phyloP scores from a whole-genome alignment of 495 filamentous ascomycete species.

The Talaromyces proteolyticus region DNA sequence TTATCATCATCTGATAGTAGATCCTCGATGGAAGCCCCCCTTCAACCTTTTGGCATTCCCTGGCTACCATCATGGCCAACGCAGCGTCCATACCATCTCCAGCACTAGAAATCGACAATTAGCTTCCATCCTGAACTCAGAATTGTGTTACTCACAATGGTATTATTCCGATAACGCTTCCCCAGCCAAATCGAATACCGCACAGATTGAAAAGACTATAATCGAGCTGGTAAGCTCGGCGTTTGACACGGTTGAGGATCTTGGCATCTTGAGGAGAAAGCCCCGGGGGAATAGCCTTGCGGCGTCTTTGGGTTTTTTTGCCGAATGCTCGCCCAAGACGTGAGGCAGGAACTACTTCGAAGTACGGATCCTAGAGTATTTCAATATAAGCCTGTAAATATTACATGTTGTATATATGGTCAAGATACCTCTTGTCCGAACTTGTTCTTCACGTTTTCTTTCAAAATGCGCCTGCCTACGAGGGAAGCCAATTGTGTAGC shows the following conservation, averaged over 20 bases:
- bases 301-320: conserved; percentile 58
- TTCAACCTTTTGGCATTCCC: conserved; percentile 59
- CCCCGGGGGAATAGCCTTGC: conserved; percentile 63
- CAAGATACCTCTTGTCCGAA: conserved; percentile 59
- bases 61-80: conserved; percentile 59
- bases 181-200: conserved; percentile 77
- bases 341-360: conserved; percentile 65
- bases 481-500: conserved; percentile 46
- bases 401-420: too few relatives aligned
- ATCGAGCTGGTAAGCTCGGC: conserved; percentile 76
- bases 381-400: neutral
- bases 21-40: conserved; percentile 58
- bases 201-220: conserved; percentile 69
- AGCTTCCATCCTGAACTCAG: neutral
- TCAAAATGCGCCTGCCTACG: conserved; percentile 60
- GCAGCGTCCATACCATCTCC: conserved; percentile 69
- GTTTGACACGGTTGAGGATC: conserved; percentile 74
- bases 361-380: conserved; percentile 57
- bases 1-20: conserved; percentile 63
- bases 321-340: conserved; percentile 52
- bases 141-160: conserved; percentile 69
- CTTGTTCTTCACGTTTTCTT: conserved; percentile 57
- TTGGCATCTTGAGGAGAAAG: conserved; percentile 74
- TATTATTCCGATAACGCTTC: conserved; percentile 71
- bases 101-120: conserved; percentile 14